Evolutionary conservation across 805 yeast species (phyloP), one percentile per base, ranked within the genome.

Genomic region (Ogataea thermomethanolica): DNA sequence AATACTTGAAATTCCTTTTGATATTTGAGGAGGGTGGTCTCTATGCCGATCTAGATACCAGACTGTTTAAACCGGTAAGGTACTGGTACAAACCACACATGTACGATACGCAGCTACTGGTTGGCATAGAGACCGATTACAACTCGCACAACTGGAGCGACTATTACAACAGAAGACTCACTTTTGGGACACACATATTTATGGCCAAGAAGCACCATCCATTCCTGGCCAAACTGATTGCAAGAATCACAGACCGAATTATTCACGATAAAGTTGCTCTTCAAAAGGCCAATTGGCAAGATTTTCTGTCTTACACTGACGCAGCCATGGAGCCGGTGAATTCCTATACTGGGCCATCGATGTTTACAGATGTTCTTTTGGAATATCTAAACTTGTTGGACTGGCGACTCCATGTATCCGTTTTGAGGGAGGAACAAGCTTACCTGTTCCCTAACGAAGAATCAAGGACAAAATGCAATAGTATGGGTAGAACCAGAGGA

Each of bases 21-120:
- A 44, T 76, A 5, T 74, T 50, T 39, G 66, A 76, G 3, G 56
- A 61, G 29, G 83, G 83, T 29, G 83, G 83, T 6, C 70, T 73
- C 3, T 76, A 74, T 48, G 67, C 78, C 3, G 81, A 77, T 46
- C 68, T 72, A 17, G 81, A 77, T 49, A 73, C 79, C 0, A 60
- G 55, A 39, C 67, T 74, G 4, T 62, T 70, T 44, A 75, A 67
- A 43, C 78, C 78, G 4, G 13, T 54, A 10, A 39, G 41, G 13
- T 36, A 46, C 20, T 55, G 60, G 60, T 47, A 37, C 40, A 13
- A 39, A 6, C 37, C 54, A 21, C 31, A 46, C 22, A 21, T 37
- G n/a, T 23, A 17, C 8, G 31, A 32, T 7, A 39, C 41, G 15
- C 34, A 44, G 7, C 23, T 54, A n/a, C 15, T 50, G 27, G 53